Evolutionary conservation across 139 green algal species (phyloP), one percentile per base, ranked within the genome.

Genomic region (Pedinophyceae sp.): DNA sequence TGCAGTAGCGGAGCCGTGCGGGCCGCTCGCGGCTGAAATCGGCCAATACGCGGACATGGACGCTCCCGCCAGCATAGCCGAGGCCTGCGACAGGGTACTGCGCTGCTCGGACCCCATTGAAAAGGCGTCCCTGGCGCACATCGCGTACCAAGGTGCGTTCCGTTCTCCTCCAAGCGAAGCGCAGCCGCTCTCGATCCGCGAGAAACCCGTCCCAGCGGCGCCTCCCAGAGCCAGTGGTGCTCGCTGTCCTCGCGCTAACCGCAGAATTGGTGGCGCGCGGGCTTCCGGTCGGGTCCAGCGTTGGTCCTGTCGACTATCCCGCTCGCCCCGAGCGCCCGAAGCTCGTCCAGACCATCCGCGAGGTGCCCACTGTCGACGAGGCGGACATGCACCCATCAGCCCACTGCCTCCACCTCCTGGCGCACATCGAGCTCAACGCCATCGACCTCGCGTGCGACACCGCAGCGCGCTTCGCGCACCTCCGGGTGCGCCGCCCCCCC

Each of bases 391-490:
- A 7, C 15, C 51, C 27, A 19, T 50, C 27, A 20, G 19, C 16
- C n/a, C 34, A 54, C 54, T 62, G 59, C 58, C 62, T 87, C 29
- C 75, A 84, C 71, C 82, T 82, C 58, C 62, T 90, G 41, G 77
- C 79, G 2, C 78, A 88, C 54, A 74, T 91, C 6, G 80, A 86
- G 68, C 68, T 89, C 27, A 93, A 93, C 52, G 83, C 83, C 7
- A 82, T 93, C 7, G 82, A 93, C 62, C 61, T 94, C 30, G 84
- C 84, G 10, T 88, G 74, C 80, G 83, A 93, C 68, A 88, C 82
- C 0, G 69, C 87, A 10, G 79, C 69, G 4, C 65, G 80, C 13
- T 91, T 81, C 50, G 73, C 71, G 1, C 22, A 54, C 29, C 41
- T 75, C 3, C 22, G 46, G 2, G 53, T 81, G 48, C 67, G n/a